These are phyloP conservation scores for Chamaecyparis obtusa DNA, from an alignment of 75 land plant species.

Conservation along the genomic window DNA sequence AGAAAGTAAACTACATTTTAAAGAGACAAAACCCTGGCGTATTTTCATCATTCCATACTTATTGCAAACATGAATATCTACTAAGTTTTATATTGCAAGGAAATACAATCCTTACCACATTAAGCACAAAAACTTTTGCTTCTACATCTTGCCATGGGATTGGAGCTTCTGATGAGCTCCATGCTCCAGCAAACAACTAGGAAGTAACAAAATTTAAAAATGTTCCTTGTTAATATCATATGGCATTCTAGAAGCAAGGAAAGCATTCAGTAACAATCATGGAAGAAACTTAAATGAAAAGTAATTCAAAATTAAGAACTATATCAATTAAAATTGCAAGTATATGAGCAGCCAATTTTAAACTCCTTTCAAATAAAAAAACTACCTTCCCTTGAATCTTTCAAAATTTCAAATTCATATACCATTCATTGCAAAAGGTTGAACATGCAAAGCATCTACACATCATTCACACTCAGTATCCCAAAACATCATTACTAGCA, in stretches of 20 bases:
- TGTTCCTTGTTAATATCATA: neutral
- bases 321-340: neutral
- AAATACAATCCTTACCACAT: conserved; percentile 51
- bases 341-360: neutral
- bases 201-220: neutral
- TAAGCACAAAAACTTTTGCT: conserved; percentile 72
- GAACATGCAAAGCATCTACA: neutral
- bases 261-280: neutral
- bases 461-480: neutral
- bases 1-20: neutral
- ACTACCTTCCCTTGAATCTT: neutral
- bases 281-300: neutral
- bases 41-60: neutral
- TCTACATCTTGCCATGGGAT: conserved; percentile 84
- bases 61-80: neutral
- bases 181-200: conserved; percentile 48
- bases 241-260: neutral
- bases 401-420: neutral
- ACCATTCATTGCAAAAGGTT: neutral
- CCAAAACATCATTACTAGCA: neutral
- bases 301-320: neutral
- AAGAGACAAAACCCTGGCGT: neutral
- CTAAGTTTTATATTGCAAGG: neutral
- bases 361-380: no score
- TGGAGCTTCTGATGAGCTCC: conserved; percentile 40